Evolutionary conservation across 208 protist species (phyloP), one percentile per base, ranked within the genome.

Genomic region (Angomonas ambiguus): DNA sequence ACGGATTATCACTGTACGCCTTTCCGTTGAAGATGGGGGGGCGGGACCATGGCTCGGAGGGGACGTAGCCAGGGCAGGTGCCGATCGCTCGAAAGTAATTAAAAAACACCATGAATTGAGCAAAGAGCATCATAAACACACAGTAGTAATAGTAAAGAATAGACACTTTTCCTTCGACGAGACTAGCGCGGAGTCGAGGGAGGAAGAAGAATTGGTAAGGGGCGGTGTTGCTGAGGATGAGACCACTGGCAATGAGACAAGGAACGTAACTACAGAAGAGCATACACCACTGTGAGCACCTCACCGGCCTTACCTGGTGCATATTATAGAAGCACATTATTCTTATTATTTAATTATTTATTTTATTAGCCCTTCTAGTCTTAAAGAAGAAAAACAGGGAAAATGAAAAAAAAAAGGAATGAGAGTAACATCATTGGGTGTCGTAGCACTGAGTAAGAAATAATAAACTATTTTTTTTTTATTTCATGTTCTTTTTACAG

Each of bases 111-210:
- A 90, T 81, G 11, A 69, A 20, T 64, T 79, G 78, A 6, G 77
- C 57, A 34, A 86, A 67, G 1, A 79, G 2, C 66, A 90, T 89
- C 22, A 80, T 33, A 22, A 63, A 8, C 32, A 77, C 48, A 28
- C 74, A 84, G 58, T 88, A 90, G 64, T 76, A 71, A 66, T 79
- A 89, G 51, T 83, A 90, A 6, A 80, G 35, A 56, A 67, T 80
- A 11, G 78, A 83, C 11, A 67, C 81, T 0, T 62, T 59, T 32
- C 77, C 77, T 2, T 42, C 22, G 25, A 42, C 51, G 62, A 74
- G 89, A n/a, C 59, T 53, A 0, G 57, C 24, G 4, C 55, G 38
- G 0, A 92, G 71, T 53, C 67, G 48, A 0, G 73, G 76, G 5
- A 86, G 59, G 35, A 79, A 83, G 33, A 53, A 57, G 4, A 79